Evolutionary conservation across 352 stramenopile genomes (phyloP), one percentile per base, ranked within the genome.

Genomic region (Nothophytophthora sp.): DNA sequence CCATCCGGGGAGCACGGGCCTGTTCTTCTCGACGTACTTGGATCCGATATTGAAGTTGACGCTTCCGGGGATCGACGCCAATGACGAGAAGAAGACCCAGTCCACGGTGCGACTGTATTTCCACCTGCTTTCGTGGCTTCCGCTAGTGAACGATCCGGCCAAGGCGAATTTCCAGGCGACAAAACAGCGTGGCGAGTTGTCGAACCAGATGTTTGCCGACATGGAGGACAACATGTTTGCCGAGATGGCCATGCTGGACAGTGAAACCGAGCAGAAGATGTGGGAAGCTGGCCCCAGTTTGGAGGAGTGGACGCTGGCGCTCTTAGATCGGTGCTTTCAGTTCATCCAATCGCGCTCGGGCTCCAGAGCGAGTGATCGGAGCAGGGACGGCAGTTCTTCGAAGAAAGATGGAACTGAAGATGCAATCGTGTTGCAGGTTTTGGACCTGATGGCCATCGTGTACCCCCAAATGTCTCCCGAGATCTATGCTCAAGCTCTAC

Each of bases 1-100:
- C 19, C 59, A 87, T 37, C 50, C 70, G 0, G 32, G 70, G 16
- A 71, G 68, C 12, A 72, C 56, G 4, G 75, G 70, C 0, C 24
- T 86, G 22, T 77, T 88, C 41, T 88, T 85, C 24, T 58, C 68
- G 12, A 81, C 59, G 20, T 84, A 88, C 15, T 43, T 92, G 32
- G 53, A 80, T 24, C 69, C 73, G 20, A 58, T 90, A 7, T 25
- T 92, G 47, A 69, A 76, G 18, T 53, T 86, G 35, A 90, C 81
- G 7, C 56, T 92, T 4, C 73, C 78, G 3, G 81, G 81, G 4
- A 90, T 92, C 56, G 81, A 92, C 47, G 61, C 76, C 9, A 92
- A 92, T 18, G 81, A 92, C 45, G 76, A 92, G 35, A 81, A 73
- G 47, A 92, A 92, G 60, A 92, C 81, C 0, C 63, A 72, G 27